phyloP scores from a whole-genome alignment of 345 rosid species.

The Turnera subulata region DNA sequence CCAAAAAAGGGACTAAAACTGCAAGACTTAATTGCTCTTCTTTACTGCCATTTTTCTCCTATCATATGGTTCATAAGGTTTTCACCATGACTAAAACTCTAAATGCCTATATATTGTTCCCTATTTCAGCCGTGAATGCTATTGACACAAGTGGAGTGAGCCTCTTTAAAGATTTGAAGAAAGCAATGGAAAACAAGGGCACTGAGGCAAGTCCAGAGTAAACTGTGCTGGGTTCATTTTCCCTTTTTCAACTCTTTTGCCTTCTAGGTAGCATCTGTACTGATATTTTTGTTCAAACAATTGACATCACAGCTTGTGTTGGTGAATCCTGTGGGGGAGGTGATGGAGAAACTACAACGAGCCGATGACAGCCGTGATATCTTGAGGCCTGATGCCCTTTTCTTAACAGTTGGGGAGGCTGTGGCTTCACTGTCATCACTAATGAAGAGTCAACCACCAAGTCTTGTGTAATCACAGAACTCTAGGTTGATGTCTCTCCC shows the following conservation, averaged over 20 bases:
- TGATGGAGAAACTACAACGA: conserved; percentile 69
- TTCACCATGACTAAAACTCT: background rate
- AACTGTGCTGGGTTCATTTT: background rate
- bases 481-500: background rate
- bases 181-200: conserved; percentile 49
- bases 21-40: too few relatives aligned
- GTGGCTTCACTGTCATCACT: conserved; percentile 62
- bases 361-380: conserved; percentile 47
- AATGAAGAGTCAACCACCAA: conserved; percentile 44
- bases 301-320: conserved; percentile 57
- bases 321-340: conserved; percentile 91
- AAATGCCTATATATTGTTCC: too few relatives aligned
- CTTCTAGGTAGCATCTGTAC: background rate
- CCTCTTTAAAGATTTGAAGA: conserved; percentile 59
- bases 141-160: conserved; percentile 84
- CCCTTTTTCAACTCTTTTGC: background rate
- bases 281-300: background rate
- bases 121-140: conserved; percentile 59
- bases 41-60: too few relatives aligned
- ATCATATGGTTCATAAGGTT: too few relatives aligned
- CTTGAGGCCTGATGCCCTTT: conserved; percentile 53
- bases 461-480: conserved; percentile 30
- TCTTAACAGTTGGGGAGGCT: conserved; percentile 86
- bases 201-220: conserved; percentile 40
- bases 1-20: background rate